Conservation (phyloP, 2,329 filamentous ascomycete genomes). For the Pseudocercospora pini-densiflorae region DNA sequence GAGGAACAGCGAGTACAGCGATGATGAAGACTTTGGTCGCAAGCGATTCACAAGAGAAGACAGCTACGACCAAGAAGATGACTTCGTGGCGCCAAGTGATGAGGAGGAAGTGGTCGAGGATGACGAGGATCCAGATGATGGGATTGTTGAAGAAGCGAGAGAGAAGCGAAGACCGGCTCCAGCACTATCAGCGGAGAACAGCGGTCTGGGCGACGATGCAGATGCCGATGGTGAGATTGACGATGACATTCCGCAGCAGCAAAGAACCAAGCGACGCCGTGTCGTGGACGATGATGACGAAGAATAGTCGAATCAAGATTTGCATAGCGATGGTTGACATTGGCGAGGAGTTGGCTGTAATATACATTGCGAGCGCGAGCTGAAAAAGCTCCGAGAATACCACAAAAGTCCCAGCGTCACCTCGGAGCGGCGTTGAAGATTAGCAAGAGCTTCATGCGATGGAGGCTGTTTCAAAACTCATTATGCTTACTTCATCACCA, state of each 20-base stretch:
- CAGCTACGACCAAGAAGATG: slow-evolving; percentile 79
- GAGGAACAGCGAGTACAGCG: slow-evolving; percentile 59
- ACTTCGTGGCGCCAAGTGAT: slow-evolving; percentile 76
- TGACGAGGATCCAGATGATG: slow-evolving; percentile 56
- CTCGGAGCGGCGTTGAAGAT: neutral
- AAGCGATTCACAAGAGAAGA: slow-evolving; percentile 67
- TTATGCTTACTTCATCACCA: too few relatives aligned
- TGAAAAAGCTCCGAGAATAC: neutral
- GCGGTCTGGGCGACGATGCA: slow-evolving; percentile 39
- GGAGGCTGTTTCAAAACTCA: too few relatives aligned
- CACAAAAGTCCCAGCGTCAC: neutral
- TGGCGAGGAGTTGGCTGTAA: slow-evolving; percentile 3
- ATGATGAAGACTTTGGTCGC: slow-evolving; percentile 77
- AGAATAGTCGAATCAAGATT: slow-evolving; percentile 39
- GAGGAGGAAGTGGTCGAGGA: slow-evolving; percentile 69
- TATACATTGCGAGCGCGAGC: neutral
- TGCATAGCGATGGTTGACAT: slow-evolving; percentile 2
- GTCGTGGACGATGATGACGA: slow-evolving; percentile 55
- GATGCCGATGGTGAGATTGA: slow-evolving; percentile 42
- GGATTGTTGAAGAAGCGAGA: slow-evolving; percentile 44
- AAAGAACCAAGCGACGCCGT: slow-evolving; percentile 49
- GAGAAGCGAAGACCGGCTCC: slow-evolving; percentile 35
- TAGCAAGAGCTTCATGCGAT: too few relatives aligned
- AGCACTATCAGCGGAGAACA: slow-evolving; percentile 13
- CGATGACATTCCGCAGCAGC: slow-evolving; percentile 38